phyloP scores from a whole-genome alignment of 1,139 yeast genomes.

The Yamadazyma diddensiae region DNA sequence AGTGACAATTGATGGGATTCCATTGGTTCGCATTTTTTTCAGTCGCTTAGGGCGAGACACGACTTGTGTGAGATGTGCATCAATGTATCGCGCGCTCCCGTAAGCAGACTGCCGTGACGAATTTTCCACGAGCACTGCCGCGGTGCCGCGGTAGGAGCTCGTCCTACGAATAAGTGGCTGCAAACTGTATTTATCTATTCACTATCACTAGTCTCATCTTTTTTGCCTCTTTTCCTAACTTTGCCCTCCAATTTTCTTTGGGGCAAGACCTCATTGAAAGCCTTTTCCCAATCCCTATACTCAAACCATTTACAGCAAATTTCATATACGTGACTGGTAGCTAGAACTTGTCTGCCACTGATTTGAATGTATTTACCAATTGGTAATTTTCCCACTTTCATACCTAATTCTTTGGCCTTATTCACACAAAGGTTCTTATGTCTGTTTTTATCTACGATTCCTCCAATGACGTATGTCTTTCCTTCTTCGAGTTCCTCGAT shows the following conservation, averaged over 20 bases:
- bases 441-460: slow-evolving; percentile 93
- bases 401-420: slow-evolving; percentile 73
- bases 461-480: slow-evolving; percentile 84
- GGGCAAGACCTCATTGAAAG: slow-evolving; percentile 84
- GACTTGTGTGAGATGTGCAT: too few species aligned
- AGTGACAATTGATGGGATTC: slow-evolving; percentile 8
- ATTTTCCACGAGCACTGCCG: too few species aligned
- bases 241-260: slow-evolving; percentile 50
- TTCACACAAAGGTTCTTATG: slow-evolving; percentile 78
- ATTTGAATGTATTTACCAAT: slow-evolving; percentile 80
- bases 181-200: too few species aligned
- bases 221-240: slow-evolving; percentile 4
- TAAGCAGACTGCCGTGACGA: too few species aligned
- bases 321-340: slow-evolving; percentile 93
- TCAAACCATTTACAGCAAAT: slow-evolving; percentile 80
- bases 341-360: slow-evolving; percentile 83
- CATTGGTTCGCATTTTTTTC: slow-evolving; percentile 7
- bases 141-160: too few species aligned
- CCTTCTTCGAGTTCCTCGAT: slow-evolving; percentile 62
- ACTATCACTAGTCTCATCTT: slow-evolving; percentile 3
- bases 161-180: background rate
- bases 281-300: slow-evolving; percentile 74
- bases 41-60: too few species aligned
- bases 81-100: too few species aligned
- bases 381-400: slow-evolving; percentile 77